Evolutionary conservation across 2,329 filamentous ascomycete genomes (phyloP).

Genomic region (Pseudogymnoascus pannorum): DNA sequence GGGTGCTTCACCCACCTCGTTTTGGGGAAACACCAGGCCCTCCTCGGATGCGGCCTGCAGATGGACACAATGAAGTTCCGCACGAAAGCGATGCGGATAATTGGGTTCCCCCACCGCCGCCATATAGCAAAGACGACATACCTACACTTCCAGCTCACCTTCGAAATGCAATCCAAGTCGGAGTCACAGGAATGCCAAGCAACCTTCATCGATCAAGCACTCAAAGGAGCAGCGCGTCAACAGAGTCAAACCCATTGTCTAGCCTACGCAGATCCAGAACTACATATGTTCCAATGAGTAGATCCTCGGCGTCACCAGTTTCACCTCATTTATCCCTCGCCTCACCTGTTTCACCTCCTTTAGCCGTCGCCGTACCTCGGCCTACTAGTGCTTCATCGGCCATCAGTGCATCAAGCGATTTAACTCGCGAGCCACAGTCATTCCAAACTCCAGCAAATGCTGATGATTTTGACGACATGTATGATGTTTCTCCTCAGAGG

Average conservation of each 20-base stretch:
- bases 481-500: constrained; percentile 29
- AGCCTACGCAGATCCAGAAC: neutral
- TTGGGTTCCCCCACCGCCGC: constrained; percentile 79
- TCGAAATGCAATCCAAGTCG: constrained; percentile 26
- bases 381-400: neutral
- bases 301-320: neutral
- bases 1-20: constrained; percentile 55
- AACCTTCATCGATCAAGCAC: constrained; percentile 23
- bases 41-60: constrained; percentile 59
- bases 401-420: neutral
- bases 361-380: neutral
- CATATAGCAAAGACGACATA: constrained; percentile 59
- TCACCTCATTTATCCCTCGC: neutral
- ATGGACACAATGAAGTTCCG: constrained; percentile 64
- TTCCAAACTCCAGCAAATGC: constrained; percentile 1
- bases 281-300: neutral
- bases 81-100: constrained; percentile 85
- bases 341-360: neutral
- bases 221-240: constrained; percentile 15
- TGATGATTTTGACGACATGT: constrained; percentile 26
- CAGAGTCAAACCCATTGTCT: neutral
- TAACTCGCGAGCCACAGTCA: neutral
- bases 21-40: constrained; percentile 40
- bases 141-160: constrained; percentile 29
- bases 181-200: constrained; percentile 21